Evolutionary conservation across 305 asterid species (phyloP).

Genomic region (Vinca major): DNA sequence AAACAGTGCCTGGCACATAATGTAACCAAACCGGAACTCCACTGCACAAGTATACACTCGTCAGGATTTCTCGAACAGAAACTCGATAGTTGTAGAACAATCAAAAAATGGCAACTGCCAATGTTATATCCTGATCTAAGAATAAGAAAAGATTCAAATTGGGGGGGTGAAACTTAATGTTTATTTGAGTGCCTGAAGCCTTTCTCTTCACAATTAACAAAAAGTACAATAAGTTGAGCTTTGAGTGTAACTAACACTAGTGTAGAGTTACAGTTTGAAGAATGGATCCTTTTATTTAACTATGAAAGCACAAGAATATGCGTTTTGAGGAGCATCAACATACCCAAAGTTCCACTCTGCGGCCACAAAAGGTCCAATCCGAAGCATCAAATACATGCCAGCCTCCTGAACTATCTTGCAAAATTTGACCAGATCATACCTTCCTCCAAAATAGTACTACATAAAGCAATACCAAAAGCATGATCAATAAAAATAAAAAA

Average conservation of each 20-base stretch:
- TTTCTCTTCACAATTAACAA: not conserved
- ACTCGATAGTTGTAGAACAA: not conserved
- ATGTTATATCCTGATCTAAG: not conserved
- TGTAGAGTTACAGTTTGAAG: not conserved
- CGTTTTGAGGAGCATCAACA: not conserved
- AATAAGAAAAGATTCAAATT: not conserved
- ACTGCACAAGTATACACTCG: conserved; percentile 30
- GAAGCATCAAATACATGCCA: conserved; percentile 67
- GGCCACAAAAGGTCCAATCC: conserved; percentile 89
- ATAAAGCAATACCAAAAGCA: not conserved
- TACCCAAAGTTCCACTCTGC: conserved; percentile 97
- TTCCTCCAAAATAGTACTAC: conserved; percentile 85
- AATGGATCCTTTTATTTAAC: not conserved
- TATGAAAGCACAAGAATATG: not conserved
- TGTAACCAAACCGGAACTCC: conserved; percentile 98
- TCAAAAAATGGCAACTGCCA: no score
- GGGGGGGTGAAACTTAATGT: not conserved
- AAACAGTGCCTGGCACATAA: conserved; percentile 72
- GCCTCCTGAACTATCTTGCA: conserved; percentile 75
- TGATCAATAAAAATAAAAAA: not conserved
- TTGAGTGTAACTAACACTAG: not conserved
- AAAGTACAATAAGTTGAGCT: not conserved
- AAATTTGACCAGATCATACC: conserved; percentile 75
- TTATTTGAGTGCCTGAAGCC: not conserved
- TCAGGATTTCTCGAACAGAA: conserved; percentile 15